Percentiles rank a stretch among this genome's conserved stretches.
Evolutionary conservation across 2,329 filamentous ascomycete genomes (phyloP).

Genomic region (Xylaria sp.): DNA sequence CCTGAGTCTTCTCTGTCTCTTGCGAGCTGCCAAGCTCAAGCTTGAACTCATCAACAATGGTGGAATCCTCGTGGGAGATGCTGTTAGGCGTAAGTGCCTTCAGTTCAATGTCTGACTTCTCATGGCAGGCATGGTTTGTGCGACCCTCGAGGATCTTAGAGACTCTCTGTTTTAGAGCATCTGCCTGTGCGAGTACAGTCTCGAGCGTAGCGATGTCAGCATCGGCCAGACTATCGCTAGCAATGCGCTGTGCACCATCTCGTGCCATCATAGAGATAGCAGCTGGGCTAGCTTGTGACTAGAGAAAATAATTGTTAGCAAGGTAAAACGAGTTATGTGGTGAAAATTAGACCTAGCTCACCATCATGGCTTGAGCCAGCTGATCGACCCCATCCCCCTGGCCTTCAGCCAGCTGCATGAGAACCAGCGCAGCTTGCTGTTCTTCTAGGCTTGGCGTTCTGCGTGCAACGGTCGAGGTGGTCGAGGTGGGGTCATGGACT

Average conservation of each 20-base stretch:
- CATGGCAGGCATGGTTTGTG: conserved; percentile 33
- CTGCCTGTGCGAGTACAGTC: conserved; percentile 61
- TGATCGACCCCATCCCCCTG: conserved; percentile 62
- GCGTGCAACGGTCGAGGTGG: conserved; percentile 50
- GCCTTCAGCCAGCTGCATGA: conserved; percentile 67
- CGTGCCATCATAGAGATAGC: conserved; percentile 63
- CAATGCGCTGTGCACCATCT: conserved; percentile 58
- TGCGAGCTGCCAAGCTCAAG: conserved; percentile 30
- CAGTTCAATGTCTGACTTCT: conserved; percentile 25
- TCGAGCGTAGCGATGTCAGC: conserved; percentile 60
- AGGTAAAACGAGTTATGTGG: not conserved
- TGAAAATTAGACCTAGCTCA: conserved; percentile 57
- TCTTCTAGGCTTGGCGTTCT: conserved; percentile 65
- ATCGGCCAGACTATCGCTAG: conserved; percentile 53
- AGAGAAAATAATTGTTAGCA: conserved; percentile 29
- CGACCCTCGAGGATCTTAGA: conserved; percentile 51
- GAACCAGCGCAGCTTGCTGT: conserved; percentile 73
- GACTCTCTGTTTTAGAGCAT: conserved; percentile 58
- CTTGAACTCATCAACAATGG: conserved; percentile 40
- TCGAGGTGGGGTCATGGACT: conserved; percentile 40
- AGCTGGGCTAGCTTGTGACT: conserved; percentile 59
- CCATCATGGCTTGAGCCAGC: conserved; percentile 71
- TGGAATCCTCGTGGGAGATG: conserved; percentile 37
- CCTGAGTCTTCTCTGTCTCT: conserved; percentile 23
- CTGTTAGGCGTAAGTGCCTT: conserved; percentile 37